Evolutionary conservation across 441 rosid species (phyloP).

Genomic region (Adansonia rubrostipa): DNA sequence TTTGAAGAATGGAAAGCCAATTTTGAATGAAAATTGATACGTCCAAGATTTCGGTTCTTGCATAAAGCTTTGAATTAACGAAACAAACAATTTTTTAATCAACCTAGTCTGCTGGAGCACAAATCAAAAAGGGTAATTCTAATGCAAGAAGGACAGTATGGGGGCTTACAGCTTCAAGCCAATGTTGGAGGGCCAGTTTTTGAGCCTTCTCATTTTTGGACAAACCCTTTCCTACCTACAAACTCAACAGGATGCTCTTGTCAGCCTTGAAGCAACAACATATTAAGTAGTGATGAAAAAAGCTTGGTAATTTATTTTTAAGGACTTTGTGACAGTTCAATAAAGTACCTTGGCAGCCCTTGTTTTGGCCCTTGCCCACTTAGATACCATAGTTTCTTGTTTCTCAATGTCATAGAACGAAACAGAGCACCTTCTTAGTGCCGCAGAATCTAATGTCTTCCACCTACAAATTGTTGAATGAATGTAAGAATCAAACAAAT

Average conservation of each 20-base stretch:
- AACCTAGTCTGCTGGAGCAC: not conserved
- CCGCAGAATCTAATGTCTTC: conserved; percentile 82
- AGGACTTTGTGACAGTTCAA: not conserved
- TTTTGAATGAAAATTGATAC: not conserved
- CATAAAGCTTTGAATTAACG: not conserved
- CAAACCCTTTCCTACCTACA: conserved; percentile 72
- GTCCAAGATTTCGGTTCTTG: not conserved
- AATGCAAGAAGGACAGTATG: too few relatives aligned
- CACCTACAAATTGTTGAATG: conserved; percentile 48
- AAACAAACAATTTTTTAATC: not conserved
- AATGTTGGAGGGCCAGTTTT: conserved; percentile 68
- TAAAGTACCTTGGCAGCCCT: conserved; percentile 72
- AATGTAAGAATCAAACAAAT: conserved; percentile 5
- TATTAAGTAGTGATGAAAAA: not conserved
- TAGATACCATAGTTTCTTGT: conserved; percentile 69
- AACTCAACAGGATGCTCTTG: not conserved
- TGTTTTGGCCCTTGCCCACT: conserved; percentile 73
- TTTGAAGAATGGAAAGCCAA: not conserved
- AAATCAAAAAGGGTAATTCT: not conserved
- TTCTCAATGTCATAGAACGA: conserved; percentile 64
- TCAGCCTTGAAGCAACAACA: conserved; percentile 1
- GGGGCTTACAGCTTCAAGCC: conserved; percentile 76
- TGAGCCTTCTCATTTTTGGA: conserved; percentile 71
- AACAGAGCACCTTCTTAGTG: conserved; percentile 59
- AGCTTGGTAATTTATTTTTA: not conserved